These are phyloP conservation scores for Isabelozyma pseudorhagii DNA, from an alignment of 805 yeast genomes.

Conservation along the genomic window DNA sequence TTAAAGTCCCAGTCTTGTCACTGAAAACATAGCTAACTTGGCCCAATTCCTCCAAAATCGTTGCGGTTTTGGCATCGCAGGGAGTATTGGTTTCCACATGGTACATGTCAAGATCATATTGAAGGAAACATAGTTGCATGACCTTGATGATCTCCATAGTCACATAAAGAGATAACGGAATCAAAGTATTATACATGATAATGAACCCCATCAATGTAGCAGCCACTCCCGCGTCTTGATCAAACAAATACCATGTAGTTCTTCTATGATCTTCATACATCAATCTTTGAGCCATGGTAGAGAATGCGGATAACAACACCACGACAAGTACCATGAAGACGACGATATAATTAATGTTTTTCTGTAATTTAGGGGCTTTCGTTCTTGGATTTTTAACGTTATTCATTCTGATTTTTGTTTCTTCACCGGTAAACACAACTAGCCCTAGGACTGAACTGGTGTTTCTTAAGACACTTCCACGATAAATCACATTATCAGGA, in stretches of 20 bases:
- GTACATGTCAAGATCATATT: constrained; percentile 94
- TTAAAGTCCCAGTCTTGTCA: constrained; percentile 95
- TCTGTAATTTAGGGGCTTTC: constrained; percentile 90
- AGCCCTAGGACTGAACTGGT: constrained; percentile 73
- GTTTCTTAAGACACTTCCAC: constrained; percentile 89
- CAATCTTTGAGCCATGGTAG: constrained; percentile 74
- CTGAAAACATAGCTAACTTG: constrained; percentile 94
- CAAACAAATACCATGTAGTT: constrained; percentile 67
- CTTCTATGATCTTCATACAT: constrained; percentile 38
- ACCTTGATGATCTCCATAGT: constrained; percentile 95
- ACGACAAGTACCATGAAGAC: constrained; percentile 86
- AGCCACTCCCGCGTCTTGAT: constrained; percentile 76
- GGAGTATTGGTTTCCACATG: constrained; percentile 81
- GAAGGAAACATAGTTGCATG: constrained; percentile 76
- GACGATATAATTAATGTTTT: constrained; percentile 77
- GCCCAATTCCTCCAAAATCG: constrained; percentile 93
- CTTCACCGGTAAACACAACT: constrained; percentile 93
- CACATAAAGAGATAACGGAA: constrained; percentile 91
- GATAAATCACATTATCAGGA: constrained; percentile 77
- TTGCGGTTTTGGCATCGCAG: constrained; percentile 92
- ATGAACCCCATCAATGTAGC: constrained; percentile 93
- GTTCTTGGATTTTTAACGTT: constrained; percentile 85
- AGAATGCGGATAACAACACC: constrained; percentile 66
- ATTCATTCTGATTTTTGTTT: constrained; percentile 93
- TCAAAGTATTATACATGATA: constrained; percentile 95